Base-by-base conservation (phyloP, 257 asterid genomes). In the Plectranthus barbatus region DNA sequence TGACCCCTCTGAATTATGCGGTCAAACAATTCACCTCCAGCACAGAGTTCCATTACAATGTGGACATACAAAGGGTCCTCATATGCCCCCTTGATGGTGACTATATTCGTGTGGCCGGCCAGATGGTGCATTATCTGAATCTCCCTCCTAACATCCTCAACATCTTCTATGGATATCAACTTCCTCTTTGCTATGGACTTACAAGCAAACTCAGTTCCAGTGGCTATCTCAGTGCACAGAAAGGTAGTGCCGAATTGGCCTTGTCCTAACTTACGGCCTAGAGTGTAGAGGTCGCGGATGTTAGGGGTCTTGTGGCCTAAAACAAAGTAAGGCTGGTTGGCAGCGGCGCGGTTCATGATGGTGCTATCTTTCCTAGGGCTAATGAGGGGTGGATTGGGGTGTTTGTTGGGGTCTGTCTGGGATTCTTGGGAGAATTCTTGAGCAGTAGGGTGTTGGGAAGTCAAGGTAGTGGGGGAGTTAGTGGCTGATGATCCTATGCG, bases 121-220 rank as follows among this genome's bases (percentile, higher is more conserved):
- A 92, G 77, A 70, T 92, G 98, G 67, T 92, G 95, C 97, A 92
- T 92, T 68, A 92, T 89, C 90, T 92, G 98, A 85, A 92, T 92
- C 79, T 92, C 98, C 84, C 97, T 84, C 74, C 95, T 65, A 9
- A 92, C 98, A 70, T 92, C 98, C 66, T 89, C 97, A 0, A 89
- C 89, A 20, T 92, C 98, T 67, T 92, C 98, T 60, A 69, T 88
- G 34, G 97, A 83, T 56, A 89, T 92, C 69, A 92, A 64, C 82
- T 92, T 92, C 76, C 97, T 84, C 84, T 92, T 92, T 49, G 93
- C 67, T 60, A 92, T 89, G 29, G 98, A 88, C 69, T 92, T 92
- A 49, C 98, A 92, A 13, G 98, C 98, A 48, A 83, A 92, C 21
- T 86, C 91, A 50, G n/a, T 62, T 44, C 87, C 84, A 0, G 92